These are phyloP conservation scores for Chlorella ohadii DNA, from an alignment of 139 green algal genomes.

Conservation along the genomic window DNA sequence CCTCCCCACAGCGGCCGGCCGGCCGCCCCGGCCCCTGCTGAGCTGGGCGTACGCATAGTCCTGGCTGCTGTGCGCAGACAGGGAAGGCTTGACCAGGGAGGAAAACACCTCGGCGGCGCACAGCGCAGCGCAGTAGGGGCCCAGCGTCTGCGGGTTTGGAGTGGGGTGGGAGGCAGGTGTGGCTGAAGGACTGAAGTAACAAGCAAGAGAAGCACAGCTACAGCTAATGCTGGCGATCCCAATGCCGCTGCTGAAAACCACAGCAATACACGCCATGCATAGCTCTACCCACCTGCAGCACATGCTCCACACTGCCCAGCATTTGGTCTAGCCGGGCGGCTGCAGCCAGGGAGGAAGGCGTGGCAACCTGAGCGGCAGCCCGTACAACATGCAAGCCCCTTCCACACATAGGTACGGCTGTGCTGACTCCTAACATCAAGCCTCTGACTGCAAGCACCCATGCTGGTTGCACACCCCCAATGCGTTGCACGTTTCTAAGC, in stretches of 20 bases:
- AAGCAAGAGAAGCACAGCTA: too few species aligned
- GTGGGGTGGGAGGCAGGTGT: background rate
- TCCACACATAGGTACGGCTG: too few species aligned
- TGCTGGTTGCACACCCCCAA: too few species aligned
- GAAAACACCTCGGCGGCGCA: conserved; percentile 23
- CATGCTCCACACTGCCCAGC: conserved; percentile 21
- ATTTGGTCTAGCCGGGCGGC: conserved; percentile 3
- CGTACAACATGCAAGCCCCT: too few species aligned
- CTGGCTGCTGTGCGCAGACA: background rate
- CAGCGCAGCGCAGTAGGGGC: conserved; percentile 22
- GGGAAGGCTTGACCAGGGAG: background rate
- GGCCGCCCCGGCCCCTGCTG: background rate
- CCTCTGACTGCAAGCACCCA: too few species aligned
- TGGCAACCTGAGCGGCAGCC: background rate
- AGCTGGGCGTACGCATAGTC: background rate
- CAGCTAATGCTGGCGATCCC: too few species aligned
- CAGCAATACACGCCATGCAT: too few species aligned
- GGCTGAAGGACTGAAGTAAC: too few species aligned
- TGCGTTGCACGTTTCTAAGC: too few species aligned
- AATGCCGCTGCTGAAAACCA: too few species aligned
- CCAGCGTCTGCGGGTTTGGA: background rate
- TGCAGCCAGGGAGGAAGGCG: background rate
- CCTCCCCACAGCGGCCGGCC: background rate
- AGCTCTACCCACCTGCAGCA: conserved; percentile 6
- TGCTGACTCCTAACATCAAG: too few species aligned